Conservation (phyloP, 345 rosid genomes). For the Geranium rotundifolium region DNA sequence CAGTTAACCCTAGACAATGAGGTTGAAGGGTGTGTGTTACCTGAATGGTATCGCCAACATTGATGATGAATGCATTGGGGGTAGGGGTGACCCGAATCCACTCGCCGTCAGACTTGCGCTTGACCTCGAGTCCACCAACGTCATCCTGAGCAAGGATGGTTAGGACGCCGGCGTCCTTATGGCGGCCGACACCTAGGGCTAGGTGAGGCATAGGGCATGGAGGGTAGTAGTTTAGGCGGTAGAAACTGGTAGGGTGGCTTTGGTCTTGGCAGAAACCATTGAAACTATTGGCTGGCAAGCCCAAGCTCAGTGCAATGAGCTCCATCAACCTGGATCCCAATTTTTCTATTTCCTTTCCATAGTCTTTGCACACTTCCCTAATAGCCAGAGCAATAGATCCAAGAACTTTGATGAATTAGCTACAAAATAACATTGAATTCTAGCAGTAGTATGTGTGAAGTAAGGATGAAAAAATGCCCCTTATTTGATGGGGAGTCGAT, state of each 20-base stretch:
- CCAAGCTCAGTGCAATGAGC: conserved; percentile 25
- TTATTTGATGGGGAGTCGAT: too few species aligned
- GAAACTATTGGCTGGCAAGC: conserved; percentile 17
- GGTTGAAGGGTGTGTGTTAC: conserved; percentile 2
- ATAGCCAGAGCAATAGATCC: not conserved
- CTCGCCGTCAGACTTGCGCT: conserved; percentile 25
- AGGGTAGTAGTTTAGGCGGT: conserved; percentile 25
- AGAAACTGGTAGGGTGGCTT: conserved; percentile 13
- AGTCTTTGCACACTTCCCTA: conserved; percentile 22
- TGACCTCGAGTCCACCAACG: conserved; percentile 28
- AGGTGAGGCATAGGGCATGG: conserved; percentile 27
- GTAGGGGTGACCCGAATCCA: conserved; percentile 26
- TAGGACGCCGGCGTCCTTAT: conserved; percentile 19
- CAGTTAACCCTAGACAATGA: not conserved
- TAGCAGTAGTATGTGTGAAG: too few species aligned
- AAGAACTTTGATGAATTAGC: too few species aligned
- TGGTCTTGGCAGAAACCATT: conserved; percentile 18
- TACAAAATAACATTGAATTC: too few species aligned
- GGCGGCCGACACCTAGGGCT: conserved; percentile 24
- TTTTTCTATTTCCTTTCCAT: conserved; percentile 15
- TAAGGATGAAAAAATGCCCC: too few species aligned
- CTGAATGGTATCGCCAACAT: conserved; percentile 25
- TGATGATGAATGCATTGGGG: conserved; percentile 19
- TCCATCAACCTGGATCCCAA: conserved; percentile 15
- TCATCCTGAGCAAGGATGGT: conserved; percentile 27